Evolutionary conservation across 225 moss, liverwort and hornwort genomes (phyloP).

Genomic region (Climacium dendroides): DNA sequence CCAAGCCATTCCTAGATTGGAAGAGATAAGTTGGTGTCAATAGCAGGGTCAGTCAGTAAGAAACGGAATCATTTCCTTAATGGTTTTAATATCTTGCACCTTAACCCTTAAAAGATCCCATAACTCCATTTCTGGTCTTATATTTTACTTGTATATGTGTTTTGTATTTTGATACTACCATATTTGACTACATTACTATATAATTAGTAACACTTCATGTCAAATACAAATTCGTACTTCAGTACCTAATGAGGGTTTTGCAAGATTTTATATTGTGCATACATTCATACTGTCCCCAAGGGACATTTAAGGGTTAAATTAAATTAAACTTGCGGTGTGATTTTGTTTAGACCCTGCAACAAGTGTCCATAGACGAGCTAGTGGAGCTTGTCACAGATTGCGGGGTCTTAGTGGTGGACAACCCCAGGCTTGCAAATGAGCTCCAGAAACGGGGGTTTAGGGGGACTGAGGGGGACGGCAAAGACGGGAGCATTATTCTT

Average conservation of each 20-base stretch:
- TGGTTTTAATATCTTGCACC: not conserved
- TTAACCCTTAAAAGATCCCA: not conserved
- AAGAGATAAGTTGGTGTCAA: not conserved
- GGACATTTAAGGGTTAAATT: not conserved
- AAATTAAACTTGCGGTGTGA: not conserved
- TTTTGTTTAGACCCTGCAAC: slow-evolving; percentile 1
- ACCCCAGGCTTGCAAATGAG: not conserved
- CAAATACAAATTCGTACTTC: not conserved
- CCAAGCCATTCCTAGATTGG: not conserved
- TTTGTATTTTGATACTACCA: not conserved
- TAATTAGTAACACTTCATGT: not conserved
- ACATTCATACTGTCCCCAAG: not conserved
- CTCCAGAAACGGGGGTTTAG: slow-evolving; percentile 16
- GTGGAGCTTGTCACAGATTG: slow-evolving; percentile 22
- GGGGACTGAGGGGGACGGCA: not conserved
- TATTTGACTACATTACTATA: not conserved
- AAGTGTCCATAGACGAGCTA: slow-evolving; percentile 21
- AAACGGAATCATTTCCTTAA: not conserved
- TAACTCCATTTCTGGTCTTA: not conserved
- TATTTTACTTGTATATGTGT: not conserved
- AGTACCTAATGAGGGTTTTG: not conserved
- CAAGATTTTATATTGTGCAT: not conserved
- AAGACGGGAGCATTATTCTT: slow-evolving; percentile 2
- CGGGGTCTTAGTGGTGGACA: slow-evolving; percentile 13
- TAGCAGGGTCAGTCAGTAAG: not conserved